phyloP scores from a whole-genome alignment of 2,329 filamentous ascomycete species.

The Alternaria sp. region DNA sequence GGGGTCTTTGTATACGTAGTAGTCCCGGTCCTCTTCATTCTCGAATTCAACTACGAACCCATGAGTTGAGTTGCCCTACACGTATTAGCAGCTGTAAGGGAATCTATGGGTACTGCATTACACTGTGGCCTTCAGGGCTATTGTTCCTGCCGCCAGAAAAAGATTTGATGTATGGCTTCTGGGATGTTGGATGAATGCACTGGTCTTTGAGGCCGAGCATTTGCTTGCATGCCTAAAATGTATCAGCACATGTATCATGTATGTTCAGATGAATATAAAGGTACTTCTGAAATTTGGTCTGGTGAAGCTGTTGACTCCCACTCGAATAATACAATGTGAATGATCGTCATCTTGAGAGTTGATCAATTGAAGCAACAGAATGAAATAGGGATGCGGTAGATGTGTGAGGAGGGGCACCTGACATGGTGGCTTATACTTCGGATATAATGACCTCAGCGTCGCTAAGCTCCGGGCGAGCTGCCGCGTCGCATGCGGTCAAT shows the following conservation, averaged over 20 bases:
- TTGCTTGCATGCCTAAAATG: slow-evolving; percentile 61
- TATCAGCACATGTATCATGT: slow-evolving; percentile 8
- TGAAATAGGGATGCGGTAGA: neutral
- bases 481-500: slow-evolving; percentile 16
- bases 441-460: slow-evolving; percentile 36
- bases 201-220: slow-evolving; percentile 66
- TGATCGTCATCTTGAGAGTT: slow-evolving; percentile 63
- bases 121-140: slow-evolving; percentile 66
- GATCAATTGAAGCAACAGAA: neutral
- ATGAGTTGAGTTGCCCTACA: slow-evolving; percentile 69
- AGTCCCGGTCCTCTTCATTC: slow-evolving; percentile 69
- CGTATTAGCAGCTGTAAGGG: neutral
- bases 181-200: slow-evolving; percentile 67
- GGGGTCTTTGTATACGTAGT: slow-evolving; percentile 72
- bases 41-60: slow-evolving; percentile 74
- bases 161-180: slow-evolving; percentile 68
- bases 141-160: slow-evolving; percentile 68
- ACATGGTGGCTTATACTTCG: slow-evolving; percentile 13
- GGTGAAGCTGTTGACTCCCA: slow-evolving; percentile 64
- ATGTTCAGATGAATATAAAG: slow-evolving; percentile 3
- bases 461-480: slow-evolving; percentile 32
- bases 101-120: neutral
- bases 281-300: slow-evolving; percentile 65
- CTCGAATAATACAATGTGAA: slow-evolving; percentile 74
- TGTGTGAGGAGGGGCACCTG: slow-evolving; percentile 6